Evolutionary conservation across 1,139 yeast genomes (phyloP).

Genomic region (Suhomyces chickasaworum): DNA sequence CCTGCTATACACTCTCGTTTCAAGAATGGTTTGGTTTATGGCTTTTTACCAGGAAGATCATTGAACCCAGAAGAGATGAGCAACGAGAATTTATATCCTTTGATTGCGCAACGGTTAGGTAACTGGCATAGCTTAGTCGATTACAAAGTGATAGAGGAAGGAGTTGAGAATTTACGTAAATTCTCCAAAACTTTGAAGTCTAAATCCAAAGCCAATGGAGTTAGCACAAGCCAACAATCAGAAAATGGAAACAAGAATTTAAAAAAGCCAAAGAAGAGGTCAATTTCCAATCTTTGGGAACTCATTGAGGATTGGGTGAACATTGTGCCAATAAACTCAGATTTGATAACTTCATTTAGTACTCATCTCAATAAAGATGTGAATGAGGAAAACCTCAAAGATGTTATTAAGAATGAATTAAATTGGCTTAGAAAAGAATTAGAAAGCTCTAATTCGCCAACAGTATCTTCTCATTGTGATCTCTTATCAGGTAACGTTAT

Average conservation of each 20-base stretch:
- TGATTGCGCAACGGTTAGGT: constrained; percentile 69
- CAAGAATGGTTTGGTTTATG: constrained; percentile 74
- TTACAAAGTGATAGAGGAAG: constrained; percentile 49
- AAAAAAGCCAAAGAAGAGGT: constrained; percentile 30
- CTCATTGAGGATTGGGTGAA: constrained; percentile 63
- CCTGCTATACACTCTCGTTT: constrained; percentile 71
- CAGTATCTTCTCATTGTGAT: constrained; percentile 72
- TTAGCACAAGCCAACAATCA: background rate
- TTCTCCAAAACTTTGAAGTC: constrained; percentile 32
- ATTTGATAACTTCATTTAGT: constrained; percentile 44
- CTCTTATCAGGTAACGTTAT: constrained; percentile 72
- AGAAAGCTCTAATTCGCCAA: constrained; percentile 48
- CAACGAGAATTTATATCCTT: constrained; percentile 48
- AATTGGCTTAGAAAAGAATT: constrained; percentile 51
- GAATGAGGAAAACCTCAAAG: constrained; percentile 35
- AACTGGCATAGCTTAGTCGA: constrained; percentile 64
- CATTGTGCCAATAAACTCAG: constrained; percentile 54
- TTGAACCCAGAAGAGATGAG: constrained; percentile 59
- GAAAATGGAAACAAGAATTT: constrained; percentile 13
- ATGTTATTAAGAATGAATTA: constrained; percentile 51
- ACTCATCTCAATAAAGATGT: constrained; percentile 30
- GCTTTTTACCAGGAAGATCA: constrained; percentile 67
- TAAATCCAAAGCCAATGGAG: constrained; percentile 12
- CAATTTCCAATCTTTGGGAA: constrained; percentile 57
- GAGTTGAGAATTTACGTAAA: constrained; percentile 48